Base-by-base conservation (phyloP, 1,139 yeast species). In the Yamadazyma taylorii region DNA sequence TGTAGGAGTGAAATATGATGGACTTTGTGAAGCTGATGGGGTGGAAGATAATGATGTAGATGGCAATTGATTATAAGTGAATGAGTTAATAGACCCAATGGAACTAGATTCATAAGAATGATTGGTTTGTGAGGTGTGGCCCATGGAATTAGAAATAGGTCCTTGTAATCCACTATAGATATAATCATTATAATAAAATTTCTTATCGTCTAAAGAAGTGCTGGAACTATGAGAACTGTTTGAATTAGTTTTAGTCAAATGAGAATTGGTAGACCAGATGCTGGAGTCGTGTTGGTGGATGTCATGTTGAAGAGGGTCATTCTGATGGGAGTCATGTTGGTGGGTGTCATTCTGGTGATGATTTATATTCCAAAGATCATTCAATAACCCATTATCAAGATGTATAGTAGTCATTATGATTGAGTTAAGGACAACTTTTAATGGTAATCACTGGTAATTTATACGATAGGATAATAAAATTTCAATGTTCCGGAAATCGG, bases 331-430 rank as follows among this genome's bases (percentile, higher is more conserved):
- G n/a, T n/a, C n/a, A n/a, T n/a, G n/a, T n/a, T n/a, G n/a, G n/a
- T n/a, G n/a, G n/a, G n/a, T n/a, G n/a, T n/a, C n/a, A n/a, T n/a
- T n/a, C n/a, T n/a, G n/a, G n/a, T 27, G 11, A 9, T 27, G 21
- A 21, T 40, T 38, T 12, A 31, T 22, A 12, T 40, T 27, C 51
- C 51, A 47, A 30, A 47, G 44, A 26, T 46, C 51, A 22, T 33
- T 37, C 23, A 47, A 45, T 26, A 47, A 45, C 15, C 24, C 33
- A 11, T 23, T 27, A 5, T 27, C 30, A 3, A 16, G 21, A 16
- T 27, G 30, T 15, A 27, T 9, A 17, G 30, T 42, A 16, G 36
- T 35, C 41, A 35, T 38, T 15, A 17, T 16, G 14, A 16, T 15
- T 9, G 10, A 24, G 23, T 19, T 19, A 19, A 19, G 8, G 8